Percentiles rank a stretch among this genome's conserved stretches.
Evolutionary conservation across 176 grass and related monocot species (phyloP).

Genomic region (Echinochloa phyllopogon): DNA sequence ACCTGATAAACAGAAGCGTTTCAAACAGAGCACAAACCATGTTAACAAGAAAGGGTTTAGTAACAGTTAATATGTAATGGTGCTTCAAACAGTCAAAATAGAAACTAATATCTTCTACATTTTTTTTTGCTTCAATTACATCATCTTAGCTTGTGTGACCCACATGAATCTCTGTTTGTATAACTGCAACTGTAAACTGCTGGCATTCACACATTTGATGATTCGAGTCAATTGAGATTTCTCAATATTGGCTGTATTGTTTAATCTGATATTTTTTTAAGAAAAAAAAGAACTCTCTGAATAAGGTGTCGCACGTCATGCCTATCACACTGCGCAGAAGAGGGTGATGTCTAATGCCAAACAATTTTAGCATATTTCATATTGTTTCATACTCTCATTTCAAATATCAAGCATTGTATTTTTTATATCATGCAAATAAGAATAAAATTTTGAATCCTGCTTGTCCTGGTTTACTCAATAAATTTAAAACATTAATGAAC

Average conservation of each 20-base stretch:
- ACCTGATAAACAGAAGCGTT: slow-evolving; percentile 52
- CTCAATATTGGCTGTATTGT: not conserved
- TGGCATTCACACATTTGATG: not conserved
- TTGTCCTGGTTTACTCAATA: not conserved
- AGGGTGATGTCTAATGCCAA: not conserved
- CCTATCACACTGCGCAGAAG: not conserved
- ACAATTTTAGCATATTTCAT: not conserved
- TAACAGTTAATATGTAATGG: slow-evolving; percentile 27
- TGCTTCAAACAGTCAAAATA: slow-evolving; percentile 24
- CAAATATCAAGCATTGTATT: not conserved
- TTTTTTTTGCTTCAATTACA: not conserved
- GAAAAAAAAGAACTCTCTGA: not conserved
- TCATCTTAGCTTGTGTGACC: not conserved
- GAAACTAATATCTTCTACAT: slow-evolving; percentile 7
- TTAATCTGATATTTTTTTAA: not conserved
- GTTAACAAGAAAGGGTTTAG: slow-evolving; percentile 26
- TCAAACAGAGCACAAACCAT: not conserved
- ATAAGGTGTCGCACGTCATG: not conserved
- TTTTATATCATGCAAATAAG: not conserved
- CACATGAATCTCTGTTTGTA: slow-evolving; percentile 21
- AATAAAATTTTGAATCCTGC: not conserved
- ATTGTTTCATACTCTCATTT: not conserved
- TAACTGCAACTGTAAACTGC: slow-evolving; percentile 3
- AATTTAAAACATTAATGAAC: not conserved
- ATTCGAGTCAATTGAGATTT: not conserved